Evolutionary conservation across 768 basidiomycete genomes (phyloP).

Genomic region (Peribolospora baueri): DNA sequence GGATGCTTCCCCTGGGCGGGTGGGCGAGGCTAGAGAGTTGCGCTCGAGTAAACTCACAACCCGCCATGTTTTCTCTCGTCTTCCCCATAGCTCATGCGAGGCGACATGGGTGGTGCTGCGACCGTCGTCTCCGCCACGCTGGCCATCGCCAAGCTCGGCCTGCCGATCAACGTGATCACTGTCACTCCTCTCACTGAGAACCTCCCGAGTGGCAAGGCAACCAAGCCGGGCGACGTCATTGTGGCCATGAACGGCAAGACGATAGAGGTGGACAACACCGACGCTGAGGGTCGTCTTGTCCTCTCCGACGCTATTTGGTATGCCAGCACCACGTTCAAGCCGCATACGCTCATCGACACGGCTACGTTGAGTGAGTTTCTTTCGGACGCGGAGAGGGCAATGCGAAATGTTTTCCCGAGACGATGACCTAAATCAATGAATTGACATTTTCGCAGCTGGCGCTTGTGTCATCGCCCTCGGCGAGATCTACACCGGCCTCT

Average conservation of each 20-base stretch:
- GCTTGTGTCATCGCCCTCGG: constrained; percentile 52
- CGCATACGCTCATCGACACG: constrained; percentile 62
- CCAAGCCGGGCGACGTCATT: constrained; percentile 54
- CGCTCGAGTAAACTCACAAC: not conserved
- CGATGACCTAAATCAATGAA: not conserved
- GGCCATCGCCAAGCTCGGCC: constrained; percentile 52
- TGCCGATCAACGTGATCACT: constrained; percentile 58
- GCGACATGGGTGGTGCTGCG: constrained; percentile 67
- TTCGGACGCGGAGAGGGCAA: no score
- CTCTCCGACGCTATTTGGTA: constrained; percentile 58
- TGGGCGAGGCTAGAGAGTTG: constrained; percentile 7
- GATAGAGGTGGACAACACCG: constrained; percentile 67
- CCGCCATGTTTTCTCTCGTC: not conserved
- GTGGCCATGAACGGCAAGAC: constrained; percentile 31
- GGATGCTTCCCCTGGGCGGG: no score
- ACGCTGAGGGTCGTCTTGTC: constrained; percentile 32
- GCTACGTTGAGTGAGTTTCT: constrained; percentile 48
- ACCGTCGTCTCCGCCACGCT: constrained; percentile 45
- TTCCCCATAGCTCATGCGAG: constrained; percentile 31
- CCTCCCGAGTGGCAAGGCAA: constrained; percentile 36
- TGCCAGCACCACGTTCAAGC: constrained; percentile 46
- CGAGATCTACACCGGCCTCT: constrained; percentile 52
- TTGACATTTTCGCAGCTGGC: constrained; percentile 19
- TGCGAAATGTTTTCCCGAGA: no score
- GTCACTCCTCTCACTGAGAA: constrained; percentile 60